These are phyloP conservation scores for Leccinellum albellum DNA, from an alignment of 768 basidiomycete species.

Conservation along the genomic window DNA sequence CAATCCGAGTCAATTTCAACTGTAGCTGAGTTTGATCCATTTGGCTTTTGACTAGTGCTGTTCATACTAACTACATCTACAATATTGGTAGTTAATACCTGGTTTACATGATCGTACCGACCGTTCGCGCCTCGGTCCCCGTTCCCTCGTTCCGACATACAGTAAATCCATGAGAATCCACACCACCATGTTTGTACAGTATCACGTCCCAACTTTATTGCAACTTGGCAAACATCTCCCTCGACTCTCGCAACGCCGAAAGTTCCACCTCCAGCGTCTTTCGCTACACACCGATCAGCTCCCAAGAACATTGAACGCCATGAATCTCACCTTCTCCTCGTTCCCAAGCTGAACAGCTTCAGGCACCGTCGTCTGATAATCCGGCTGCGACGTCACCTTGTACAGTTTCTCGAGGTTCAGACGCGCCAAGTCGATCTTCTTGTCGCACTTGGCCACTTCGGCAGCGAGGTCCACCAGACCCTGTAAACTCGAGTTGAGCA, in stretches of 20 bases:
- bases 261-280: constrained; percentile 71
- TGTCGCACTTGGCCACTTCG: constrained; percentile 86
- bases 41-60: no score
- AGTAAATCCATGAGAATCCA: no score
- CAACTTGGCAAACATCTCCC: constrained; percentile 70
- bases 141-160: no score
- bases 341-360: constrained; percentile 69
- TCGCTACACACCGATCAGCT: constrained; percentile 3
- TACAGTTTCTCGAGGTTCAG: constrained; percentile 71
- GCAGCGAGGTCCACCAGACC: constrained; percentile 86
- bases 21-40: no score
- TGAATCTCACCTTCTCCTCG: constrained; percentile 66
- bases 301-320: constrained; percentile 21
- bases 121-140: no score
- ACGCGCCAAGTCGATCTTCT: constrained; percentile 75
- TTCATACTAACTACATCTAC: no score
- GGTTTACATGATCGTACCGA: no score
- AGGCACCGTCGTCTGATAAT: constrained; percentile 80
- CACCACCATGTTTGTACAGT: no score
- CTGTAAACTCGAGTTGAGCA: constrained; percentile 37
- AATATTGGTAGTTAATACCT: no score
- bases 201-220: constrained; percentile 41
- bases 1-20: no score
- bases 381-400: constrained; percentile 67
- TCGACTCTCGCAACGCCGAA: constrained; percentile 62